Conservation (phyloP, 257 asterid species). For the Penstemon davidsonii region DNA sequence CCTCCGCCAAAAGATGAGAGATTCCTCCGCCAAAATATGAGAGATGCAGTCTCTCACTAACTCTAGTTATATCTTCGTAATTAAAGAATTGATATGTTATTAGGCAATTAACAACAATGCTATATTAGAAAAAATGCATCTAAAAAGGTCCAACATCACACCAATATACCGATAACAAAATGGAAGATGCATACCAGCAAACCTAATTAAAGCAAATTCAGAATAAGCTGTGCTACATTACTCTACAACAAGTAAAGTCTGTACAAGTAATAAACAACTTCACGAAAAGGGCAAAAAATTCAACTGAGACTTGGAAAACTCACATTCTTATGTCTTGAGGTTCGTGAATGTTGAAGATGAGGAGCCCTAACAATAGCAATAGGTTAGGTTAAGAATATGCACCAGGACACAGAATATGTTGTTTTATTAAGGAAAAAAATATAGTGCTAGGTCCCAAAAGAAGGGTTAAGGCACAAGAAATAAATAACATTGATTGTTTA, state of each 20-base stretch:
- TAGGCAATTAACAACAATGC: not conserved
- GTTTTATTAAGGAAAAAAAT: not conserved
- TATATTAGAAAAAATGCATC: conserved; percentile 17
- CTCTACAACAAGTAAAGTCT: not conserved
- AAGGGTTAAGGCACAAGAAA: not conserved
- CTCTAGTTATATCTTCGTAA: conserved; percentile 13
- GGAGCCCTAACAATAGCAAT: conserved; percentile 34
- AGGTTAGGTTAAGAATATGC: conserved; percentile 23
- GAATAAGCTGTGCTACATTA: conserved; percentile 13
- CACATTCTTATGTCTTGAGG: conserved; percentile 39
- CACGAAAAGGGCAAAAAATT: conserved; percentile 8
- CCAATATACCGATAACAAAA: conserved; percentile 22
- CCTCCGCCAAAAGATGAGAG: not conserved
- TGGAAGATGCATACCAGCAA: conserved; percentile 22
- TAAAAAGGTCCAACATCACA: conserved; percentile 14
- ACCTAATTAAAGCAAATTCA: conserved; percentile 3
- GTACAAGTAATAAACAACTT: conserved; percentile 13
- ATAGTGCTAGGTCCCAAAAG: not conserved
- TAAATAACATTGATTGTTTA: not conserved
- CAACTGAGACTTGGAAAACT: conserved; percentile 28
- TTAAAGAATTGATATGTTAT: conserved; percentile 7
- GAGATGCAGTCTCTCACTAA: not conserved
- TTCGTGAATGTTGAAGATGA: conserved; percentile 26
- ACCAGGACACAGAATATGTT: conserved; percentile 12
- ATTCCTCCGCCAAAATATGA: not conserved